phyloP scores from a whole-genome alignment of 2,329 filamentous ascomycete genomes.

The Colletotrichum theobromicola region DNA sequence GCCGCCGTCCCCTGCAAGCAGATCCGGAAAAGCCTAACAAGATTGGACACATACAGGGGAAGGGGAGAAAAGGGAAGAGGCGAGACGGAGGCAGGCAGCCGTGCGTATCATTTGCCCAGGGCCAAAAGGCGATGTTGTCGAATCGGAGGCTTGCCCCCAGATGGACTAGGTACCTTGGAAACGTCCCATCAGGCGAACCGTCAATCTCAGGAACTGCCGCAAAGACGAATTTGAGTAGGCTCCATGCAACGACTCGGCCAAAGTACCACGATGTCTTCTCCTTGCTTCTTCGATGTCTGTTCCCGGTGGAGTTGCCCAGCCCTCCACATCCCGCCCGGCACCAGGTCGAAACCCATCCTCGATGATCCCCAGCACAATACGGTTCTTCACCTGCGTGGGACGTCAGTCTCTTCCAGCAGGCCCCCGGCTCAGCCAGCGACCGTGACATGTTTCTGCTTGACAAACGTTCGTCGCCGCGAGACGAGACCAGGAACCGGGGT shows the following conservation, averaged over 20 bases:
- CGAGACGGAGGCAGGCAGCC: not conserved
- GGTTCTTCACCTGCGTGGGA: not conserved
- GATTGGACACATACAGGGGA: not conserved
- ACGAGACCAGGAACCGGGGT: not conserved
- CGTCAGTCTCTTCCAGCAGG: not conserved
- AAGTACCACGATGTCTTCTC: not conserved
- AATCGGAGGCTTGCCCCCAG: not conserved
- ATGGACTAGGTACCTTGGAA: not conserved
- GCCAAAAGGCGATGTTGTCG: not conserved
- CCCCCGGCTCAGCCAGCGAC: not conserved
- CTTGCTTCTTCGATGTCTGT: not conserved
- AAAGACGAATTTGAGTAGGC: not conserved
- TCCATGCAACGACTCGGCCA: not conserved
- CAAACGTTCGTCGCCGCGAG: slow-evolving; percentile 10
- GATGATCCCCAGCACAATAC: not conserved
- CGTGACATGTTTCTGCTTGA: slow-evolving; percentile 11
- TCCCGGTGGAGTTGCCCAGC: not conserved
- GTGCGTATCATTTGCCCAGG: not conserved
- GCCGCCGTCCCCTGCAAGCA: not conserved
- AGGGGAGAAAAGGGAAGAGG: not conserved
- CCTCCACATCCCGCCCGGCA: not conserved
- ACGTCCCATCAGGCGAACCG: slow-evolving; percentile 1
- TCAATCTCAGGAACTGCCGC: not conserved
- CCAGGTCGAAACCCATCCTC: not conserved
- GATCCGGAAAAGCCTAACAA: not conserved